Percentiles rank a stretch among this genome's conserved stretches.
Conservation (phyloP, 2,329 filamentous ascomycete genomes). For the Ceratocystis harringtonii region DNA sequence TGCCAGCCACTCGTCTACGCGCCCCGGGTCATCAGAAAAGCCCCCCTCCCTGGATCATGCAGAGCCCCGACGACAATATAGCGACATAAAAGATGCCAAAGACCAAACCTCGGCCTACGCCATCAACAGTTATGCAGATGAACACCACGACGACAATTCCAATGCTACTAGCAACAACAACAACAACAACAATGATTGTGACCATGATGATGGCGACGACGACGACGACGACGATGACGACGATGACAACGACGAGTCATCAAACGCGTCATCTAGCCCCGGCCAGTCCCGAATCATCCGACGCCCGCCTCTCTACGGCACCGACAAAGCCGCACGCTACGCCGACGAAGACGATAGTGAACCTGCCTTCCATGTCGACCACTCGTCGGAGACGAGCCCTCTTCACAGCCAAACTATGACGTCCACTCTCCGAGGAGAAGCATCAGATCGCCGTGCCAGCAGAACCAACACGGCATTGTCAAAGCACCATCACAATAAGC, state of each 20-base stretch:
- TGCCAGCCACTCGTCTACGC: background rate
- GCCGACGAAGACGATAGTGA: slow-evolving; percentile 42
- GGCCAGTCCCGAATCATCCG: slow-evolving; percentile 46
- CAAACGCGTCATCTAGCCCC: slow-evolving; percentile 36
- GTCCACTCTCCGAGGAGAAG: slow-evolving; percentile 38
- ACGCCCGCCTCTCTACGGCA: slow-evolving; percentile 31
- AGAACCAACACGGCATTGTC: background rate
- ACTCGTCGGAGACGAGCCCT: slow-evolving; percentile 20
- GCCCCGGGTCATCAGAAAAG: background rate
- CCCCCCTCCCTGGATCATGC: background rate
- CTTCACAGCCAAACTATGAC: slow-evolving; percentile 25
- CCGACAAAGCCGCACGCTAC: slow-evolving; percentile 24
- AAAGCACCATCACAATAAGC: slow-evolving; percentile 20
- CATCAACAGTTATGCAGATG: background rate
- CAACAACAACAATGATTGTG: background rate
- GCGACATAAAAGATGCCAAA: background rate
- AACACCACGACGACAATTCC: background rate
- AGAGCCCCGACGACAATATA: background rate
- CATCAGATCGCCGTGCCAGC: slow-evolving; percentile 21
- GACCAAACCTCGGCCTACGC: background rate
- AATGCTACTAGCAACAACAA: background rate
- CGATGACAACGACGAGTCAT: slow-evolving; percentile 28
- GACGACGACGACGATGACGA: slow-evolving; percentile 28
- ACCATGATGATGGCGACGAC: background rate
- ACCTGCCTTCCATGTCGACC: slow-evolving; percentile 39